Evolutionary conservation across 1,284 basidiomycete species (phyloP).

Genomic region (Cryptococcus sp.): DNA sequence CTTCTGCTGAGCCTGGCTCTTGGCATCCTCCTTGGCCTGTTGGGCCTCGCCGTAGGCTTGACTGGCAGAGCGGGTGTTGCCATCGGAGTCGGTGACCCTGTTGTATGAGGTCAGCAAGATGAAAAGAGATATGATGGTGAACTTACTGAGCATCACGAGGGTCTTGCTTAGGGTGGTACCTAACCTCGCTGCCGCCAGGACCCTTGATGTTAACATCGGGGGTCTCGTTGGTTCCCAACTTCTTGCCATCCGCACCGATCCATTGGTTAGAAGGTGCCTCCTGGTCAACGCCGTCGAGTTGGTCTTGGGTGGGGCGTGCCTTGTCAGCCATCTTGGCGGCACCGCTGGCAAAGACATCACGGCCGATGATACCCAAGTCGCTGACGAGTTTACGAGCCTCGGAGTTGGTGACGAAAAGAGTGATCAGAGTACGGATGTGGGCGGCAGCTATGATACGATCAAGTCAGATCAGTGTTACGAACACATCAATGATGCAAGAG

Average conservation of each 20-base stretch:
- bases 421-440: slow-evolving; percentile 81
- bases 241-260: slow-evolving; percentile 54
- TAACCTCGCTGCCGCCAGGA: slow-evolving; percentile 49
- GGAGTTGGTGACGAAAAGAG: slow-evolving; percentile 82
- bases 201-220: slow-evolving; percentile 49
- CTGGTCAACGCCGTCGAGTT: slow-evolving; percentile 68
- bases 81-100: slow-evolving; percentile 48
- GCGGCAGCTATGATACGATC: slow-evolving; percentile 60
- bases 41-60: slow-evolving; percentile 48
- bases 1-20: slow-evolving; percentile 36
- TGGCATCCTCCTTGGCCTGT: slow-evolving; percentile 45
- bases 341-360: slow-evolving; percentile 78
- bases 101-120: neutral
- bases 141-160: slow-evolving; percentile 42
- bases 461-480: neutral
- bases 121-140: neutral
- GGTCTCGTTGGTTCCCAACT: slow-evolving; percentile 51
- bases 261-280: slow-evolving; percentile 65
- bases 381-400: slow-evolving; percentile 85
- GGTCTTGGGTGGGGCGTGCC: slow-evolving; percentile 68
- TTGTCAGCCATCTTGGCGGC: slow-evolving; percentile 72
- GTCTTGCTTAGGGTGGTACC: slow-evolving; percentile 54
- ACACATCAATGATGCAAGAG: neutral
- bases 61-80: slow-evolving; percentile 47
- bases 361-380: slow-evolving; percentile 78